Percentiles rank a stretch among this genome's conserved stretches.
Conservation (phyloP, 2,329 filamentous ascomycete species). For the Onygenales sp. region DNA sequence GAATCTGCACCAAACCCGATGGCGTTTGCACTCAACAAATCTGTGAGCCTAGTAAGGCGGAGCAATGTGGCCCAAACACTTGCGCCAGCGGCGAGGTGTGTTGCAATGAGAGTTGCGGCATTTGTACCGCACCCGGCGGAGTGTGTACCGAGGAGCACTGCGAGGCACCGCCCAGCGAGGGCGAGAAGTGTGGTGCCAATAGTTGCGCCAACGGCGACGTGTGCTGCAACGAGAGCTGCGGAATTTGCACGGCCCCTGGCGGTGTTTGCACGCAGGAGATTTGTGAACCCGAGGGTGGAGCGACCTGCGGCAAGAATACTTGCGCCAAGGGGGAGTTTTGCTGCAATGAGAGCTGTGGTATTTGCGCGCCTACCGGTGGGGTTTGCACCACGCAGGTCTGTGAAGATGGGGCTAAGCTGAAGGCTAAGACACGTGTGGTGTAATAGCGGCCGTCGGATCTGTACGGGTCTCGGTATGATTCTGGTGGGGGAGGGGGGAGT, state of each 20-base stretch:
- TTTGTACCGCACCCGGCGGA: not conserved
- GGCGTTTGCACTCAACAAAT: not conserved
- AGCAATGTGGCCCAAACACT: not conserved
- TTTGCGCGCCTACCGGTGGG: not conserved
- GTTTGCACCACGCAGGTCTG: not conserved
- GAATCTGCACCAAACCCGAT: not conserved
- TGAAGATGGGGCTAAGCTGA: not conserved
- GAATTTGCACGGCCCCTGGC: slow-evolving; percentile 1
- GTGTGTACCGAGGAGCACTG: not conserved
- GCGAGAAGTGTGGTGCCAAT: not conserved
- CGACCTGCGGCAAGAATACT: not conserved
- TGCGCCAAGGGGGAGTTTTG: not conserved
- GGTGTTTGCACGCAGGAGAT: not conserved
- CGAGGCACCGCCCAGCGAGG: not conserved
- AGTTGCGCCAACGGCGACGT: not conserved
- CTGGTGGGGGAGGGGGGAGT: too few species aligned
- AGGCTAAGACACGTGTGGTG: too few species aligned
- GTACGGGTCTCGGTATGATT: too few species aligned
- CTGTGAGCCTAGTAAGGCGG: not conserved
- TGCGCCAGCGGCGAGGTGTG: not conserved
- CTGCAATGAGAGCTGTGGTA: not conserved
- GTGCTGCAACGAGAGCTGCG: slow-evolving; percentile 2
- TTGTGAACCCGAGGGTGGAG: not conserved
- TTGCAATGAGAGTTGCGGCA: not conserved
- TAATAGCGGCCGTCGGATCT: too few species aligned